Evolutionary conservation across 1,284 basidiomycete species (phyloP), one percentile per base, ranked within the genome.

Genomic region (Puccinia sorghi): DNA sequence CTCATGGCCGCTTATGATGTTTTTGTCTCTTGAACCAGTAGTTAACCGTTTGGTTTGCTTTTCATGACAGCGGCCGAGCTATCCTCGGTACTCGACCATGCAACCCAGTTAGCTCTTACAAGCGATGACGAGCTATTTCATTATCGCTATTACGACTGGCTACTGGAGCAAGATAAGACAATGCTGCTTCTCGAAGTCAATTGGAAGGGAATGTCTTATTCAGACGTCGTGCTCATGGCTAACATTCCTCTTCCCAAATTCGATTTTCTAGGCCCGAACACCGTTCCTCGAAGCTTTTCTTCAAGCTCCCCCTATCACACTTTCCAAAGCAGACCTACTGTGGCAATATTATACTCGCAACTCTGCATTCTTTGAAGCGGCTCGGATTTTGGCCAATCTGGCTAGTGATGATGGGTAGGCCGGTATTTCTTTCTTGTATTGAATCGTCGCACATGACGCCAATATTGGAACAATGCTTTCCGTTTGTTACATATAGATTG

Each of bases 271-370:
- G 91, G 90, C 92, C 86, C 88, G 90, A 63, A 93, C 93, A 3
- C 87, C 89, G 13, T 94, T 90, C 84, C 87, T 99, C 67, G 96
- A 97, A 85, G 89, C 89, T 15, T 94, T 96, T 85, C 89, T 99
- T 41, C 88, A 88, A 81, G 88, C 92, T 80, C 91, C 92, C 80
- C 93, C 94, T n/a, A 85, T 88, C 1, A 90, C 90, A 0, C 89
- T 91, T 12, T 88, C 92, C 81, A 93, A 96, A 84, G 91, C 90
- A 82, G 93, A 99, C 83, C 85, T 99, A 7, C 86, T 99, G 4
- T 99, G 97, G 96, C 93, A 97, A 83, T 96, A 92, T 85, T 97
- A 97, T 83, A 93, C 96, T 69, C 93, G 95, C 83, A 91, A 92
- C 82, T 91, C 92, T 0, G 90, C 93, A 81, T 91, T 91, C 72